A percentile compares a stretch with the other conserved stretches of the same genome.
Conservation (phyloP, 495 filamentous ascomycete species). For the Aspergillus sclerotiicarbonarius region DNA sequence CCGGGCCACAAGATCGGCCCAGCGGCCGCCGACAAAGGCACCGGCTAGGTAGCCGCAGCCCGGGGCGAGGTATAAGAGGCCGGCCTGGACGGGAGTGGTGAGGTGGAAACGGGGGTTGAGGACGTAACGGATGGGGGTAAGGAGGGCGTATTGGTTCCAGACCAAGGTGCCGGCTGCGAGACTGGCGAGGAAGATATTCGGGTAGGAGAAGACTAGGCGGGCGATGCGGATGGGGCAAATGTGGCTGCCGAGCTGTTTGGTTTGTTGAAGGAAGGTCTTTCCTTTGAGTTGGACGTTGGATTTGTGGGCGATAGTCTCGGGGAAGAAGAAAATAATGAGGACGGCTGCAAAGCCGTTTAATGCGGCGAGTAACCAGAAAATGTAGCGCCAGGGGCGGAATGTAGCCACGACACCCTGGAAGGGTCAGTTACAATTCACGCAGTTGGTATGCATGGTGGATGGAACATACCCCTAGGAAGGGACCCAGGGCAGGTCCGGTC, state of each 20-base stretch:
- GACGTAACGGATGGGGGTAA: constrained; percentile 72
- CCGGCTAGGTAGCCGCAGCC: constrained; percentile 68
- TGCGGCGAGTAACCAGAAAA: constrained; percentile 72
- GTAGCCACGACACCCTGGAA: constrained; percentile 64
- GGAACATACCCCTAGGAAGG: constrained; percentile 55
- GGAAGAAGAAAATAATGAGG: constrained; percentile 62
- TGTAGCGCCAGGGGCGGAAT: constrained; percentile 63
- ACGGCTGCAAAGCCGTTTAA: constrained; percentile 57
- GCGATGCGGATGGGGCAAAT: constrained; percentile 60
- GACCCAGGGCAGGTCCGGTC: constrained; percentile 68
- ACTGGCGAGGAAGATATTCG: constrained; percentile 62
- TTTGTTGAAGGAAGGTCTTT: constrained; percentile 45
- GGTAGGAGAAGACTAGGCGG: constrained; percentile 50
- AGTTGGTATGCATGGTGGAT: neutral
- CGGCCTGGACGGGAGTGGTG: constrained; percentile 62
- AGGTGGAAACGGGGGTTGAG: constrained; percentile 71
- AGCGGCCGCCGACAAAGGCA: constrained; percentile 68
- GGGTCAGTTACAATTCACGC: constrained; percentile 4
- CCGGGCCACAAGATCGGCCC: constrained; percentile 63
- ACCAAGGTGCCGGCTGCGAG: constrained; percentile 60
- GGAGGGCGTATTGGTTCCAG: constrained; percentile 71
- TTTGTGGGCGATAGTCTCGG: constrained; percentile 65
- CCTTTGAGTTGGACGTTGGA: constrained; percentile 54
- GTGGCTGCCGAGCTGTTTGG: constrained; percentile 53
- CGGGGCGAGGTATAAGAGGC: constrained; percentile 72